Conservation (phyloP, 257 asterid species). For the Pogostemon cablin region DNA sequence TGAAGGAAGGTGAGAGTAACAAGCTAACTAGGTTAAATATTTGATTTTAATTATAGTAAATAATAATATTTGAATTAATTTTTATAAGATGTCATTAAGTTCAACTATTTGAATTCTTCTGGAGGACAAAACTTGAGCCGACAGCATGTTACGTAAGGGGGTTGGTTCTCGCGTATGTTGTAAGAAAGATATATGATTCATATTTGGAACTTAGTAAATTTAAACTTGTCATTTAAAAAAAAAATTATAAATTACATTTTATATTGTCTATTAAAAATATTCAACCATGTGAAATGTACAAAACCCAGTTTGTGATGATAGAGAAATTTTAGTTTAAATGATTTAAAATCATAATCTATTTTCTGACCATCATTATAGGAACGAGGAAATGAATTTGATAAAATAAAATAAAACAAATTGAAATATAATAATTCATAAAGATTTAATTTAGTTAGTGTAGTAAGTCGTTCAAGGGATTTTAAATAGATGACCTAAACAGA, state of each 20-base stretch:
- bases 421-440: neutral
- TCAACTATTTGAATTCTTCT: conserved; percentile 14
- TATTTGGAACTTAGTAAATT: neutral
- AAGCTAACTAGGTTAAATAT: conserved; percentile 31
- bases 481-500: conserved; percentile 31
- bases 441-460: neutral
- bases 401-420: neutral
- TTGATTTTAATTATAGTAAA: neutral
- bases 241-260: too few relatives aligned
- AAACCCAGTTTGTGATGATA: too few relatives aligned
- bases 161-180: conserved; percentile 29
- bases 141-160: conserved; percentile 30
- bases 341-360: too few relatives aligned
- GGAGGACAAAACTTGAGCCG: conserved; percentile 33
- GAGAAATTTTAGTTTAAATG: too few relatives aligned
- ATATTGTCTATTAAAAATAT: too few relatives aligned
- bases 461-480: neutral
- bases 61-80: neutral
- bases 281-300: too few relatives aligned
- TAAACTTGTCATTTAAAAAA: neutral
- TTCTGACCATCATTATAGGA: too few relatives aligned
- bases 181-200: conserved; percentile 27
- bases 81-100: neutral
- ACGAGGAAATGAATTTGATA: neutral
- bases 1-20: conserved; percentile 36